Evolutionary conservation across 306 rosid genomes (phyloP).

Genomic region (Amphicarpaea edgeworthii): DNA sequence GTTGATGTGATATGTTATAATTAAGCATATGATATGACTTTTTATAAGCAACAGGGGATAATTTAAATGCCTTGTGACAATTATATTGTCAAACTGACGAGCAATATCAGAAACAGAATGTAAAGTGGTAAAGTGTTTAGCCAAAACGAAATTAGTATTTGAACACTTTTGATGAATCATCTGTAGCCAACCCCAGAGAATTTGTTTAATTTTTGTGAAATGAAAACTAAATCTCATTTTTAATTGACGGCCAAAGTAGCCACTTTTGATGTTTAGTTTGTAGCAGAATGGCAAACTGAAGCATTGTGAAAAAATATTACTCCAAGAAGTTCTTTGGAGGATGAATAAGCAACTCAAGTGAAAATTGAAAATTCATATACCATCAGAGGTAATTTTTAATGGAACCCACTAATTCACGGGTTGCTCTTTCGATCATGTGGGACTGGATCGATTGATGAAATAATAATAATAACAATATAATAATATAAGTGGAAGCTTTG

Average conservation of each 20-base stretch:
- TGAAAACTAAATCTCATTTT: background rate
- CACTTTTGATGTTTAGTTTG: constrained; percentile 1
- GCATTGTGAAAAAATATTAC: background rate
- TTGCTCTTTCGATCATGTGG: too few relatives aligned
- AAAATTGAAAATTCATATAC: background rate
- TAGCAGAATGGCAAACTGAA: background rate
- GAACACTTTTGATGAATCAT: background rate
- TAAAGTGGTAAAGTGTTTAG: background rate
- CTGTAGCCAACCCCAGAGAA: background rate
- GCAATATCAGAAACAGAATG: background rate
- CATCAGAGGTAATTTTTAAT: background rate
- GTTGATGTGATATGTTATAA: background rate
- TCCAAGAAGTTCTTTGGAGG: too few relatives aligned
- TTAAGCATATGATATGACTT: background rate
- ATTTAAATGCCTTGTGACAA: background rate
- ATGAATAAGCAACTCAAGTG: too few relatives aligned
- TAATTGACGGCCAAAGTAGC: constrained; percentile 31
- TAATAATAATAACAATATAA: too few relatives aligned
- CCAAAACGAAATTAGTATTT: background rate
- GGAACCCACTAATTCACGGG: background rate
- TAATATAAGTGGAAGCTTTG: background rate
- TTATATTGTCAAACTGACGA: background rate
- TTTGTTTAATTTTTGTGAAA: constrained; percentile 5
- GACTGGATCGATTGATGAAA: background rate
- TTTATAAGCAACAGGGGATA: background rate